Evolutionary conservation across 2,329 filamentous ascomycete genomes (phyloP).

Genomic region (Biscogniauxia marginata): DNA sequence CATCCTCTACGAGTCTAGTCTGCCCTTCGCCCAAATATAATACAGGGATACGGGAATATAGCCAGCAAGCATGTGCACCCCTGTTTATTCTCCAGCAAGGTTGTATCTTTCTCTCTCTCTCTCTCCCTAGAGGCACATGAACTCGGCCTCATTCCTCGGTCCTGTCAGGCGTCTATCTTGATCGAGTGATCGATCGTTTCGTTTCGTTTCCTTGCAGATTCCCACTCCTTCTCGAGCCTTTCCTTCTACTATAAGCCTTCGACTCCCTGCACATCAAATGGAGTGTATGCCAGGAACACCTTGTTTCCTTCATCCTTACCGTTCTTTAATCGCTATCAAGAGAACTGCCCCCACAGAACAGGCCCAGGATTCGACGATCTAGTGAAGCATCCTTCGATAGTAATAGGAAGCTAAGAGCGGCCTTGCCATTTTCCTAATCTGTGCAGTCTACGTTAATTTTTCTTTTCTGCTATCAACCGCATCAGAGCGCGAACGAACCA

Average conservation of each 20-base stretch:
- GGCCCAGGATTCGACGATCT: not conserved
- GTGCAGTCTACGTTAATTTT: no score
- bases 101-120: no score
- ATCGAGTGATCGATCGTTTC: not conserved
- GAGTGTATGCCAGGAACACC: not conserved
- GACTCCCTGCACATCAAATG: not conserved
- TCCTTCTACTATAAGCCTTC: not conserved
- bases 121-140: no score
- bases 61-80: no score
- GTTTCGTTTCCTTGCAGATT: not conserved
- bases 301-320: not conserved
- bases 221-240: not conserved
- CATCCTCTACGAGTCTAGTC: not conserved
- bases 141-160: no score
- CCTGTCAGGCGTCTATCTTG: not conserved
- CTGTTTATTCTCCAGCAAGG: no score
- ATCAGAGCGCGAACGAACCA: not conserved
- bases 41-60: not conserved
- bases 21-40: not conserved
- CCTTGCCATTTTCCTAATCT: not conserved
- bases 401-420: not conserved
- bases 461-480: not conserved
- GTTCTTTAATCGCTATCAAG: not conserved
- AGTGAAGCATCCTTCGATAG: not conserved
- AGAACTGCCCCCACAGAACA: no score